These are phyloP conservation scores for Phyllachora maydis DNA, from an alignment of 2,329 filamentous ascomycete genomes.

Conservation along the genomic window DNA sequence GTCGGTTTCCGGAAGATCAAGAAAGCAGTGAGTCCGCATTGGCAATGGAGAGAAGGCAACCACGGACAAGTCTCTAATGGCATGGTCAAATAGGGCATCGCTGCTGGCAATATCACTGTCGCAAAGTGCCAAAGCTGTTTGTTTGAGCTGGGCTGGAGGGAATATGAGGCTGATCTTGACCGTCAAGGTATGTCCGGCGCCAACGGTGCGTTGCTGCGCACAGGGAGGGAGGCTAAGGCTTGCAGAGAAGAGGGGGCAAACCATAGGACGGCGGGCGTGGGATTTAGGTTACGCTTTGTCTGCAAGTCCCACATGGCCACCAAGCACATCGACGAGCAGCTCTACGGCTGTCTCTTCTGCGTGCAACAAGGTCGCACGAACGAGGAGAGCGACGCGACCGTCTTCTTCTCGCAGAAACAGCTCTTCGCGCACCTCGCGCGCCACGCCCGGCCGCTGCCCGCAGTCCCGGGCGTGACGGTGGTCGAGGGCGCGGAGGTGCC, in stretches of 20 bases:
- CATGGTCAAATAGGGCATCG: slow-evolving; percentile 5
- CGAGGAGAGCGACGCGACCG: slow-evolving; percentile 32
- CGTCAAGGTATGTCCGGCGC: slow-evolving; percentile 18
- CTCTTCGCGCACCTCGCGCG: slow-evolving; percentile 30
- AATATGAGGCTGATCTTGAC: slow-evolving; percentile 29
- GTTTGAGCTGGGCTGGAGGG: slow-evolving; percentile 29
- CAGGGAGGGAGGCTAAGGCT: not conserved
- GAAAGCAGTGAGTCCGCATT: slow-evolving; percentile 18
- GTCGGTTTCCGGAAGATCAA: slow-evolving; percentile 27
- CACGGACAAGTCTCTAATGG: slow-evolving; percentile 1
- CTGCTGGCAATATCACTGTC: slow-evolving; percentile 16
- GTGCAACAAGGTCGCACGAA: slow-evolving; percentile 24
- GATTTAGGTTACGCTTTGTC: slow-evolving; percentile 31
- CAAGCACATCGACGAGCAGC: slow-evolving; percentile 25
- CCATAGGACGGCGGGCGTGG: slow-evolving; percentile 21
- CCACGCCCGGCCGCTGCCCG: slow-evolving; percentile 29
- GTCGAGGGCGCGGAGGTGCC: slow-evolving; percentile 22
- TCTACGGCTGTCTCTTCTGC: slow-evolving; percentile 35
- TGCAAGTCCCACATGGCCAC: slow-evolving; percentile 32
- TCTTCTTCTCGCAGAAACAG: slow-evolving; percentile 30
- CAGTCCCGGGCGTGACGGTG: slow-evolving; percentile 24
- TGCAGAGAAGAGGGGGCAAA: slow-evolving; percentile 19
- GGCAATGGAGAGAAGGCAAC: not conserved
- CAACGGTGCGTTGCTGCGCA: not conserved
- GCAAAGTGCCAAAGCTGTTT: slow-evolving; percentile 31